Conservation (phyloP, 2,329 filamentous ascomycete genomes). For the Dactylellina haptotyla region DNA sequence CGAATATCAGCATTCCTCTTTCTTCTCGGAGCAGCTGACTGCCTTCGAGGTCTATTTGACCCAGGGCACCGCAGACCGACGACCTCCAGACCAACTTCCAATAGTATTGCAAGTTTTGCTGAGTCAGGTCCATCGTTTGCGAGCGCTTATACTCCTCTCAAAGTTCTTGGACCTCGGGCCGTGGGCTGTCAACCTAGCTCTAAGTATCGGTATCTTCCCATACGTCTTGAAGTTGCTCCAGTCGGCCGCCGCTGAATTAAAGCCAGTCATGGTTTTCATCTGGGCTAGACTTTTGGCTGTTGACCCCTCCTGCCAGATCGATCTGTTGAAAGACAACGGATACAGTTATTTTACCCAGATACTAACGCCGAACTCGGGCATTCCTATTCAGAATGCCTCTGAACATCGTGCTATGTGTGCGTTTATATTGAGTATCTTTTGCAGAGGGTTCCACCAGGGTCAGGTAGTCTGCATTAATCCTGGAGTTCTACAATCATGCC, state of each 20-base stretch:
- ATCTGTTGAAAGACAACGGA: conserved; percentile 94
- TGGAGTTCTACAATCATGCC: conserved; percentile 87
- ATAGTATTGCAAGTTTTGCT: conserved; percentile 95
- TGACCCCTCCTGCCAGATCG: conserved; percentile 90
- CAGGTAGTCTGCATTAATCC: conserved; percentile 90
- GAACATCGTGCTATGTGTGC: conserved; percentile 99
- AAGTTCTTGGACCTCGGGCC: conserved; percentile 94
- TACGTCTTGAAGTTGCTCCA: conserved; percentile 98
- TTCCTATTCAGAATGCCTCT: conserved; percentile 86
- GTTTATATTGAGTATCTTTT: conserved; percentile 96
- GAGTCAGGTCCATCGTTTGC: conserved; percentile 91
- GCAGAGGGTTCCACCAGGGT: conserved; percentile 90
- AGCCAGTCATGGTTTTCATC: conserved; percentile 99
- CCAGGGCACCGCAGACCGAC: conserved; percentile 82
- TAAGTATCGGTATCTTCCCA: conserved; percentile 98
- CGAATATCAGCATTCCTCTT: conserved; percentile 91
- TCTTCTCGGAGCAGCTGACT: conserved; percentile 96
- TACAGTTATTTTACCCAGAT: conserved; percentile 97
- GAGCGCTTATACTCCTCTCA: conserved; percentile 88
- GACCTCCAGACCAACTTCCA: conserved; percentile 90
- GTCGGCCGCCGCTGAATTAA: conserved; percentile 91
- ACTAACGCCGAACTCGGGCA: conserved; percentile 81
- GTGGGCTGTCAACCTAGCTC: conserved; percentile 96
- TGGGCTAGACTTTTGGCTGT: conserved; percentile 97
- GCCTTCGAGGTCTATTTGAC: conserved; percentile 96